A percentile compares a stretch with the other conserved stretches of the same genome.
Evolutionary conservation across 805 yeast genomes (phyloP).

Genomic region (Zygosaccharomyces gambellarensis): DNA sequence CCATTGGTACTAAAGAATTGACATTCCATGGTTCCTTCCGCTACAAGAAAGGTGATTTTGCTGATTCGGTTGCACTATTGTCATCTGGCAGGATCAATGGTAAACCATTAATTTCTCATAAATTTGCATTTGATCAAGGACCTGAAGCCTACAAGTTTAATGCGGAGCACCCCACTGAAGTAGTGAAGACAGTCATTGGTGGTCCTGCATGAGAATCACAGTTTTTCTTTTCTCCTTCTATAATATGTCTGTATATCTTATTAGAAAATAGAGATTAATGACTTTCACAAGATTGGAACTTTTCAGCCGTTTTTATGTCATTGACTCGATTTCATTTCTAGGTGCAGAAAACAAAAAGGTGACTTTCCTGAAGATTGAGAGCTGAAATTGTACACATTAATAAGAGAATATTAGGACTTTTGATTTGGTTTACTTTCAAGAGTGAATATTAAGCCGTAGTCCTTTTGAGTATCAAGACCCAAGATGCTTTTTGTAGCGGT

Average conservation of each 20-base stretch:
- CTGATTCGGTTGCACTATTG: slow-evolving; percentile 62
- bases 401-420: not conserved
- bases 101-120: slow-evolving; percentile 66
- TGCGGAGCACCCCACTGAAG: slow-evolving; percentile 56
- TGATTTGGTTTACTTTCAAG: not conserved
- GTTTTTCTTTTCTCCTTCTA: not conserved
- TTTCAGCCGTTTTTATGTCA: not conserved
- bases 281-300: not conserved
- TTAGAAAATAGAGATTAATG: not conserved
- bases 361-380: too few species aligned
- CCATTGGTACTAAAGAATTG: slow-evolving; percentile 62
- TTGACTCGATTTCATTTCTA: not conserved
- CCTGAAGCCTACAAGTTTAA: slow-evolving; percentile 64
- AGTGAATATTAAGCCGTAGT: not conserved
- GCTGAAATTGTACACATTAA: not conserved
- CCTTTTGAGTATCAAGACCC: not conserved
- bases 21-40: slow-evolving; percentile 73
- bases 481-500: slow-evolving; percentile 1
- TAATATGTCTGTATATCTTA: not conserved
- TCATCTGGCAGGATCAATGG: slow-evolving; percentile 61
- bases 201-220: slow-evolving; percentile 50
- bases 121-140: slow-evolving; percentile 67
- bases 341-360: not conserved
- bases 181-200: slow-evolving; percentile 74
- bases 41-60: slow-evolving; percentile 73